Evolutionary conservation across 805 yeast genomes (phyloP).

Genomic region (Hanseniaspora taiwanica): DNA sequence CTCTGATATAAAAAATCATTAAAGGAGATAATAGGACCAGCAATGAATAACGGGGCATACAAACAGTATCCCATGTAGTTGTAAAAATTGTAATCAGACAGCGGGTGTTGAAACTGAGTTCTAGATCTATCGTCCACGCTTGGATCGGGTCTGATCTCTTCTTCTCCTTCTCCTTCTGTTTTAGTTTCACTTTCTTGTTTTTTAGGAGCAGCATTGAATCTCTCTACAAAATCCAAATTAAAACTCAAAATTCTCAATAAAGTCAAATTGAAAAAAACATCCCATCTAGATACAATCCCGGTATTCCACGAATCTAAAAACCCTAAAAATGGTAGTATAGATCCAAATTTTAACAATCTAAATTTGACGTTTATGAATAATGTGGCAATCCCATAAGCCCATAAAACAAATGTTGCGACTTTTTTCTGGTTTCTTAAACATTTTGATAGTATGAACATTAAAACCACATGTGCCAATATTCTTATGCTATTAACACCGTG

Average conservation of each 20-base stretch:
- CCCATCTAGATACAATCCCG: slow-evolving; percentile 88
- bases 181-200: slow-evolving; percentile 5
- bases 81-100: slow-evolving; percentile 43
- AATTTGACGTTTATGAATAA: slow-evolving; percentile 65
- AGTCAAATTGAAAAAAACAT: slow-evolving; percentile 86
- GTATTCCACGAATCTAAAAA: slow-evolving; percentile 47
- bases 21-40: slow-evolving; percentile 89
- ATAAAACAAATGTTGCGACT: slow-evolving; percentile 26
- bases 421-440: slow-evolving; percentile 10
- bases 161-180: slow-evolving; percentile 10
- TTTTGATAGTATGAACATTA: slow-evolving; percentile 40
- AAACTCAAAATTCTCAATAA: slow-evolving; percentile 73
- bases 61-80: slow-evolving; percentile 66
- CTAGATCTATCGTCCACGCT: slow-evolving; percentile 47
- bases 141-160: slow-evolving; percentile 16
- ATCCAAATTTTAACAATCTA: slow-evolving; percentile 39
- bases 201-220: slow-evolving; percentile 10
- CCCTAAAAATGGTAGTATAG: slow-evolving; percentile 27
- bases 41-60: slow-evolving; percentile 83
- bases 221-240: slow-evolving; percentile 59
- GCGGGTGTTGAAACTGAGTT: slow-evolving; percentile 46
- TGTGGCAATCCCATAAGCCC: slow-evolving; percentile 72
- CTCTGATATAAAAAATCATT: slow-evolving; percentile 81
- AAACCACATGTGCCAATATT: slow-evolving; percentile 42
- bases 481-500: slow-evolving; percentile 70